phyloP scores from a whole-genome alignment of 805 yeast species.

The Lachancea sp. region DNA sequence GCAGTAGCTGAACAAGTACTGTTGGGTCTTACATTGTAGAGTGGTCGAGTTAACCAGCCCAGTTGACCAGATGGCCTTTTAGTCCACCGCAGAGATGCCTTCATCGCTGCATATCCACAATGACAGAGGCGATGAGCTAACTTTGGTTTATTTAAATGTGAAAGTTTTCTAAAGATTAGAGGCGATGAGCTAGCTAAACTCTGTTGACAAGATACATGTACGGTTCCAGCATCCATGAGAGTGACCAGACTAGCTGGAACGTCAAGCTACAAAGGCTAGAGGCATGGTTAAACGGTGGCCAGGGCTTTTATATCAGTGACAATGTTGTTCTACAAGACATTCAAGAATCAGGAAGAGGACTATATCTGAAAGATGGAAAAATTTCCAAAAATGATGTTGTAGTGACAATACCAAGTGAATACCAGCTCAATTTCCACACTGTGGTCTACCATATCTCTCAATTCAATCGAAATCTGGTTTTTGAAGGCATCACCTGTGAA shows the following conservation, averaged over 20 bases:
- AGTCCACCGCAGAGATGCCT: background rate
- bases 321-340: slow-evolving; percentile 39
- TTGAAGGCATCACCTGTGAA: slow-evolving; percentile 4
- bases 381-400: slow-evolving; percentile 41
- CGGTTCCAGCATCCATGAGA: background rate
- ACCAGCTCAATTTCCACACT: slow-evolving; percentile 52
- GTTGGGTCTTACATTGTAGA: background rate
- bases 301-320: slow-evolving; percentile 32
- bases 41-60: background rate
- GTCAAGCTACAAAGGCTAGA: slow-evolving; percentile 18
- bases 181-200: background rate
- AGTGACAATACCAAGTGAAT: slow-evolving; percentile 51
- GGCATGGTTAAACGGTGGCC: slow-evolving; percentile 31
- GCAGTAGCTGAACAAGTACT: slow-evolving; percentile 8
- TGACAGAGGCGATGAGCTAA: background rate
- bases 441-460: slow-evolving; percentile 40
- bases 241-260: background rate
- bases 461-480: slow-evolving; percentile 25
- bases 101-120: background rate
- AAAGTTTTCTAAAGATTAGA: background rate
- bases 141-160: background rate
- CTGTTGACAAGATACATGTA: background rate
- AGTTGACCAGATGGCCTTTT: background rate
- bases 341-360: slow-evolving; percentile 55
- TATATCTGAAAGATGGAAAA: slow-evolving; percentile 35